Conservation (phyloP, 441 rosid genomes). For the Erodium trifolium region DNA sequence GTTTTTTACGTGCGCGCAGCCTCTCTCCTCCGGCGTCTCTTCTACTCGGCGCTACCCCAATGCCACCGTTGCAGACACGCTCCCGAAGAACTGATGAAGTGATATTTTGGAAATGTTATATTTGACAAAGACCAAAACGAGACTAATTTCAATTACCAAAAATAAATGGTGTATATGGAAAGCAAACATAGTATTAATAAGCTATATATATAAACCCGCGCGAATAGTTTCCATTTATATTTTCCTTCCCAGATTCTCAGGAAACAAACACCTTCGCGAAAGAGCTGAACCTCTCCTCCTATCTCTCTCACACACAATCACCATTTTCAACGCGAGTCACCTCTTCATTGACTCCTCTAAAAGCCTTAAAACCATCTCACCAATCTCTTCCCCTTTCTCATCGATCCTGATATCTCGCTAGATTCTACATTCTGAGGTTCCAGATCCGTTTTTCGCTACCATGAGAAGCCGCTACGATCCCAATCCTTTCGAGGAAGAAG, state of each 20-base stretch:
- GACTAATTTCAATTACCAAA: neutral
- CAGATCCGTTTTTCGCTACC: conserved; percentile 24
- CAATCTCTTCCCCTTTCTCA: conserved; percentile 2
- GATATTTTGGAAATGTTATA: neutral
- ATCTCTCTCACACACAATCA: neutral
- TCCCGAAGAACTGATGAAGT: no score
- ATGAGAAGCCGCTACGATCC: conserved; percentile 65
- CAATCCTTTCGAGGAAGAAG: conserved; percentile 70
- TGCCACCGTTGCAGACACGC: no score
- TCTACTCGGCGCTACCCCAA: no score
- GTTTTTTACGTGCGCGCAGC: no score
- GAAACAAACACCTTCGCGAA: conserved; percentile 20
- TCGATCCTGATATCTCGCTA: neutral
- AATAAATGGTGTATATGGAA: neutral
- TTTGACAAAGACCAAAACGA: neutral
- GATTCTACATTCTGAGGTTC: neutral
- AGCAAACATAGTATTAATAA: neutral
- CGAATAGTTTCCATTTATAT: neutral
- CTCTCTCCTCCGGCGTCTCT: no score
- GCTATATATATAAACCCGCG: conserved; percentile 1
- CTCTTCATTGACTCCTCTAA: neutral
- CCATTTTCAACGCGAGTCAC: neutral
- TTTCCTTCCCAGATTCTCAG: conserved; percentile 18
- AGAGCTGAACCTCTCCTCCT: no score
- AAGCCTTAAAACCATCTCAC: neutral